These are phyloP conservation scores for Psilocybe subaeruginosa DNA, from an alignment of 768 basidiomycete genomes.

Conservation along the genomic window DNA sequence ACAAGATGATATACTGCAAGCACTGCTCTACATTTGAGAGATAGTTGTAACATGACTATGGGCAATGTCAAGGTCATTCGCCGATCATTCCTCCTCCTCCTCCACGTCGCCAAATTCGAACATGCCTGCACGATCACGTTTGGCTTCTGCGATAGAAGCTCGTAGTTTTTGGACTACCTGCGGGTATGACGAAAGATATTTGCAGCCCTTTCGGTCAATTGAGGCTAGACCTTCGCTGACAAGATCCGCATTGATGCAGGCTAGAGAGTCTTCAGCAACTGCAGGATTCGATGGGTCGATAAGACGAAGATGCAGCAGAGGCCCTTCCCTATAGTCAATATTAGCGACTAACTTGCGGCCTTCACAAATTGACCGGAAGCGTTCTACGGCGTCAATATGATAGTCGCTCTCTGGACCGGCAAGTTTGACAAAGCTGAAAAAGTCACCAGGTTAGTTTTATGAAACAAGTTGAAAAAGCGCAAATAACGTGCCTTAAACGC, in stretches of 20 bases:
- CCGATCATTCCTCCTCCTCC: constrained; percentile 62
- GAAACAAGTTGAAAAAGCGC: neutral
- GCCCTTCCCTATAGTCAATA: constrained; percentile 83
- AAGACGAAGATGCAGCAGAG: constrained; percentile 82
- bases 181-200: constrained; percentile 72
- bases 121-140: constrained; percentile 77
- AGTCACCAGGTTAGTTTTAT: neutral
- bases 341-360: constrained; percentile 98
- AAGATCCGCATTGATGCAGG: constrained; percentile 88
- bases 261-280: constrained; percentile 65
- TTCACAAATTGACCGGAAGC: constrained; percentile 85
- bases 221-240: constrained; percentile 86
- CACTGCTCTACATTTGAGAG: neutral
- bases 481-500: constrained; percentile 66
- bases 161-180: constrained; percentile 67
- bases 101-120: constrained; percentile 93
- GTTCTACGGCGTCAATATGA: constrained; percentile 78
- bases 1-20: neutral
- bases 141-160: constrained; percentile 63
- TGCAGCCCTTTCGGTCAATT: constrained; percentile 78
- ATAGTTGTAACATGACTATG: neutral
- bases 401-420: constrained; percentile 86
- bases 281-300: constrained; percentile 85
- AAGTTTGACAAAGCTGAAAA: constrained; percentile 82
- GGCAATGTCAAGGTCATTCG: neutral